Conservation (phyloP, 495 filamentous ascomycete species). For the Letharia lupina region DNA sequence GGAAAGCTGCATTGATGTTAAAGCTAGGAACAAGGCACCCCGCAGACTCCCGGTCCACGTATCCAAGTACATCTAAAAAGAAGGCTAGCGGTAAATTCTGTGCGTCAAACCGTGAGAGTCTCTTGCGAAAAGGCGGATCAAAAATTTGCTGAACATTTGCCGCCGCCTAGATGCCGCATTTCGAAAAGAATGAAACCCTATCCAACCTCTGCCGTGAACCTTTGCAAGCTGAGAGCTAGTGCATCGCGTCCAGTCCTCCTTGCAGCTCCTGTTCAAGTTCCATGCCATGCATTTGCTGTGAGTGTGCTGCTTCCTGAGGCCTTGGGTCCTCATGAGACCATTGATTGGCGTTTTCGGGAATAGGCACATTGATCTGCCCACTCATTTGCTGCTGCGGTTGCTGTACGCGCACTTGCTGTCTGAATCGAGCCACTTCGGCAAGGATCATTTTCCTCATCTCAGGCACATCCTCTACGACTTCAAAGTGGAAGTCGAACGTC, state of each 20-base stretch:
- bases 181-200: neutral
- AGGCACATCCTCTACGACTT: slow-evolving; percentile 81
- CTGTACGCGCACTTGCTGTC: slow-evolving; percentile 60
- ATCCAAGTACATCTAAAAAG: slow-evolving; percentile 4
- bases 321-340: slow-evolving; percentile 81
- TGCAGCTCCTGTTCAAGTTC: slow-evolving; percentile 77
- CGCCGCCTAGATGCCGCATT: neutral
- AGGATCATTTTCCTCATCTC: slow-evolving; percentile 98
- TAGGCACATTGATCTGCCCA: slow-evolving; percentile 52
- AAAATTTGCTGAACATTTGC: neutral
- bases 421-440: slow-evolving; percentile 80
- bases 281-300: slow-evolving; percentile 41
- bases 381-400: slow-evolving; percentile 44
- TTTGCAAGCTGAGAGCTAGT: slow-evolving; percentile 9
- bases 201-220: neutral
- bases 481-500: slow-evolving; percentile 97
- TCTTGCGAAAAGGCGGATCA: neutral
- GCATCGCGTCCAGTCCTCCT: slow-evolving; percentile 62
- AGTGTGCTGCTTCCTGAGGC: slow-evolving; percentile 61
- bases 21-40: neutral
- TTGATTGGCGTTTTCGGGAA: slow-evolving; percentile 58
- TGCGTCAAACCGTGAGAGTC: neutral
- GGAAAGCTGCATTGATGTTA: neutral
- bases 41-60: neutral
- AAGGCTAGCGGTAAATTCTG: neutral